phyloP scores from a whole-genome alignment of 441 rosid species.

The Corymbia citriodora region DNA sequence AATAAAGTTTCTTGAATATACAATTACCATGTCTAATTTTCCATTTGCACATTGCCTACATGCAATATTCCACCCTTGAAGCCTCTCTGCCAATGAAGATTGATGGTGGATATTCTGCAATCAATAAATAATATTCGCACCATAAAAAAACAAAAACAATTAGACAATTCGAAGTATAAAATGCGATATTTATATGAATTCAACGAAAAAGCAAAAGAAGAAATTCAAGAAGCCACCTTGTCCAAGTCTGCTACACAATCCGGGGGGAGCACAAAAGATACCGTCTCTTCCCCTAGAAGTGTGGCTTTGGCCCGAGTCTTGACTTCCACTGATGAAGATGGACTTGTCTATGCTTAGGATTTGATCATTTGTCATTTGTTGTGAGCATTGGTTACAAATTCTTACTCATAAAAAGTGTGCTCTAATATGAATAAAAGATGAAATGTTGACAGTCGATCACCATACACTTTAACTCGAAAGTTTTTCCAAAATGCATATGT shows the following conservation, averaged over 20 bases:
- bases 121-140: neutral
- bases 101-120: neutral
- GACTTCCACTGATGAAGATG: neutral
- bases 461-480: neutral
- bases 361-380: neutral
- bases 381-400: neutral
- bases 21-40: neutral
- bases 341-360: neutral
- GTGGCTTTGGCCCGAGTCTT: neutral
- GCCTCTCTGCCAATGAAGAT: neutral
- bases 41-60: accelerated
- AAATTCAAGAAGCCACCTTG: neutral
- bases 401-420: neutral
- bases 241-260: neutral
- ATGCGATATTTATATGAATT: neutral
- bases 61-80: neutral
- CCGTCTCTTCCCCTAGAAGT: neutral
- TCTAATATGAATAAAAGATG: neutral
- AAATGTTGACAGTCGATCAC: neutral
- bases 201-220: neutral
- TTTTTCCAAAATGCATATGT: neutral
- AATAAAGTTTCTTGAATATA: neutral
- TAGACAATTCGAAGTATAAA: accelerated
- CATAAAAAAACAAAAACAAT: neutral
- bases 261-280: accelerated